Evolutionary conservation across 768 basidiomycete species (phyloP).

Genomic region (Neoboletus magnificus): DNA sequence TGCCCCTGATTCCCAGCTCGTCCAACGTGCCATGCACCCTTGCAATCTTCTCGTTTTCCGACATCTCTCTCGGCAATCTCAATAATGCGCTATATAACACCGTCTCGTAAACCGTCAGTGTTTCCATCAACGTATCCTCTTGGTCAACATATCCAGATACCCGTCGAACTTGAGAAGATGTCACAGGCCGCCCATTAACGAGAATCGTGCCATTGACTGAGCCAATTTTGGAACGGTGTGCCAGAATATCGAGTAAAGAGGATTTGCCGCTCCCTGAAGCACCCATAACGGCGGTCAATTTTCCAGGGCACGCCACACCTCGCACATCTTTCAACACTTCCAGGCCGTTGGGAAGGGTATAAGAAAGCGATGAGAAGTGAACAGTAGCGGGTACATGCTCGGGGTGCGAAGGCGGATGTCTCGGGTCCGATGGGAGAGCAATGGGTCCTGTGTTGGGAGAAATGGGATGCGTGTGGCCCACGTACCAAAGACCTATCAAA

Average conservation of each 20-base stretch:
- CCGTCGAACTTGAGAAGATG: slow-evolving; percentile 71
- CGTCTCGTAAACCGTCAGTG: slow-evolving; percentile 97
- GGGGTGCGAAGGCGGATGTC: slow-evolving; percentile 49
- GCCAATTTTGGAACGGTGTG: slow-evolving; percentile 85
- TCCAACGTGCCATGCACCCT: slow-evolving; percentile 94
- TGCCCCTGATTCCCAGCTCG: slow-evolving; percentile 88
- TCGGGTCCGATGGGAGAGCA: slow-evolving; percentile 85
- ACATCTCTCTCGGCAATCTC: slow-evolving; percentile 92
- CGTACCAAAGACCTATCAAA: slow-evolving; percentile 80
- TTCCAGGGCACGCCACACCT: slow-evolving; percentile 83
- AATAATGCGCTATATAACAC: slow-evolving; percentile 91
- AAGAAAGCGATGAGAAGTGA: slow-evolving; percentile 85
- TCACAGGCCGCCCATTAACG: slow-evolving; percentile 82
- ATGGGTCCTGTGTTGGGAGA: slow-evolving; percentile 54
- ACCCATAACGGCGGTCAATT: slow-evolving; percentile 95
- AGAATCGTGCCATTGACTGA: slow-evolving; percentile 66
- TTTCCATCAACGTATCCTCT: slow-evolving; percentile 96
- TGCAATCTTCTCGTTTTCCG: slow-evolving; percentile 89
- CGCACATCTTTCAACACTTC: slow-evolving; percentile 78
- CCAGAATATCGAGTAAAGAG: slow-evolving; percentile 94
- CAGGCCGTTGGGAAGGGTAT: slow-evolving; percentile 59
- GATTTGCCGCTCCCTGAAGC: slow-evolving; percentile 97
- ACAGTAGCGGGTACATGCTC: slow-evolving; percentile 93
- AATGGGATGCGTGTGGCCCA: slow-evolving; percentile 59
- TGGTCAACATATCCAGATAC: slow-evolving; percentile 97